These are phyloP conservation scores for Talinum fruticosum DNA, from an alignment of 148 eudicot genomes.

Conservation along the genomic window DNA sequence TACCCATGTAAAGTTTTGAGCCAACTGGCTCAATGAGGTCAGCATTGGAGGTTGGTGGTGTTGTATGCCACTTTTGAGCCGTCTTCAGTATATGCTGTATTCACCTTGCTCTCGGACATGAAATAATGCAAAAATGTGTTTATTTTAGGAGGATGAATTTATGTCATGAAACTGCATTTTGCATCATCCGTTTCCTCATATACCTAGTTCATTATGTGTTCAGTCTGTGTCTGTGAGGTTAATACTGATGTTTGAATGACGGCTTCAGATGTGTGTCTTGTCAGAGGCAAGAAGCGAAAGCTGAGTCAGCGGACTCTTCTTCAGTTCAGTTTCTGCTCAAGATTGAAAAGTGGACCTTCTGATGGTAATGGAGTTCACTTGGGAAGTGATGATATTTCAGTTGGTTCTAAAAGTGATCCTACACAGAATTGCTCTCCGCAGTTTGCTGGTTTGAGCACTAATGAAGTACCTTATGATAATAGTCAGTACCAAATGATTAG, in stretches of 20 bases:
- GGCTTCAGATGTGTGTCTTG: constrained; percentile 69
- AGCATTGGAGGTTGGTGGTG: neutral
- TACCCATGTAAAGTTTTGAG: neutral
- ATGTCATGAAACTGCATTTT: neutral
- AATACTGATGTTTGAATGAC: neutral
- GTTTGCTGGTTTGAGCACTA: constrained; percentile 9
- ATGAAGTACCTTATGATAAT: constrained; percentile 20
- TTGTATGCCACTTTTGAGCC: neutral
- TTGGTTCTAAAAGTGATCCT: constrained; percentile 21
- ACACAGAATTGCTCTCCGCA: constrained; percentile 14
- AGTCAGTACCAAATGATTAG: constrained; percentile 17
- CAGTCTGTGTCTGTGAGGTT: neutral
- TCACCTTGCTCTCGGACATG: neutral
- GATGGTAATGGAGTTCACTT: constrained; percentile 22
- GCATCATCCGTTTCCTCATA: neutral
- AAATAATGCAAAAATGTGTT: neutral
- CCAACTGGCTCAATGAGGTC: no score
- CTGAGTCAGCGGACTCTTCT: constrained; percentile 72
- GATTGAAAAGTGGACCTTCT: constrained; percentile 25
- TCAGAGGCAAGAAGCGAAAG: constrained; percentile 75
- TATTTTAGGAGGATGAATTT: neutral
- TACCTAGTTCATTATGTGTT: neutral
- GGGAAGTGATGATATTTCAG: constrained; percentile 23
- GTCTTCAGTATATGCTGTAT: neutral
- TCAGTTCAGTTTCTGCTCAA: constrained; percentile 59